Base-by-base conservation (phyloP, 495 filamentous ascomycete genomes). In the Xylaria curta region DNA sequence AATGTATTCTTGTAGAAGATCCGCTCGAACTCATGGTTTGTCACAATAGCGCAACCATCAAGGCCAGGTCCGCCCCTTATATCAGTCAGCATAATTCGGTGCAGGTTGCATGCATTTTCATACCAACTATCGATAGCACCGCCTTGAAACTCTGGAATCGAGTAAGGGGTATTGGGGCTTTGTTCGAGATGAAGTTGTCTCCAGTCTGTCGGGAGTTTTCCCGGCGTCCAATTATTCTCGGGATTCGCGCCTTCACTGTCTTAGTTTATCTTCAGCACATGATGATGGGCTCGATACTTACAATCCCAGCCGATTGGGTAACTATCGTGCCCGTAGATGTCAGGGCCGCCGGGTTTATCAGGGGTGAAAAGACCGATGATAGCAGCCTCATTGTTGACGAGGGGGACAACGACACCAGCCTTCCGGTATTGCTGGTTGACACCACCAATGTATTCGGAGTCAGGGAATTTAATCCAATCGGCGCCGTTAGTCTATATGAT, bases 1-100 rank as follows among this genome's bases (percentile, higher is more conserved):
- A 90, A 89, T 76, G 90, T 85, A 74, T 95, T 94, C 86, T 94
- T 95, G 78, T 94, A 93, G 74, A 93, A 92, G 5, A 95, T 91
- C 40, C 92, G 81, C 72, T 93, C 90, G 72, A 93, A 93, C 73
- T 94, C 89, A 46, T 88, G 79, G 70, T 91, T 91, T 28, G 93
- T 76, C 26, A 94, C 84, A 28, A 80, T 79, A 36, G 86, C 80
- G 73, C 93, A 95, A 69, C 88, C 82, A 0, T 85, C 86, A 70
- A 90, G 93, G 0, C 92, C 91, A 65, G 76, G 72, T 21, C 91
- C 92, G 71, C 91, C 92, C 91, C 92, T 94, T 3, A 15, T 38
- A 59, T 5, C 8, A 26, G 51, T 68, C 19, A 68, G 40, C 17
- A 33, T 42, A 33, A 13, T 46, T 19, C 66, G 51, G 31, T 15